Conservation (phyloP, 352 stramenopile species). For the Phytophthora nicotianae region DNA sequence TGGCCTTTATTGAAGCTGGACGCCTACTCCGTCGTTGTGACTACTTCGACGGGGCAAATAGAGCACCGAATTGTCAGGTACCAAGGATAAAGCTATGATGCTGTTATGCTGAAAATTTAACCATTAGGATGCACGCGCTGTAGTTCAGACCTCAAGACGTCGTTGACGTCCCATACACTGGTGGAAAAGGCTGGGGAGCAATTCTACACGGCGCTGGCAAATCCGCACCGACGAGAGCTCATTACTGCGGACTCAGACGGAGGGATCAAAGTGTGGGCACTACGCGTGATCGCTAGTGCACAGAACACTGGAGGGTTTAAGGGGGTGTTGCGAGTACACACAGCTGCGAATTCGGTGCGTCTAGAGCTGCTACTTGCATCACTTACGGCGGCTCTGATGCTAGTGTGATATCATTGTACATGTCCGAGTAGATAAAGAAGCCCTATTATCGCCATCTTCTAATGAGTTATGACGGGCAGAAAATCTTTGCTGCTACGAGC, state of each 20-base stretch:
- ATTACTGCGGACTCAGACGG: conserved; percentile 58
- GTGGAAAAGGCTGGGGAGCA: conserved; percentile 26
- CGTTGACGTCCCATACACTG: conserved; percentile 37
- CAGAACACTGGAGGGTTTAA: conserved; percentile 41
- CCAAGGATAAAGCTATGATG: not conserved
- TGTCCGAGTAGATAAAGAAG: conserved; percentile 34
- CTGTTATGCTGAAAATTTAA: not conserved
- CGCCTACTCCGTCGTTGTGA: conserved; percentile 45
- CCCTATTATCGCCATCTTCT: conserved; percentile 41
- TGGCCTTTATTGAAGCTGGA: conserved; percentile 38
- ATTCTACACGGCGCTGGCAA: conserved; percentile 44
- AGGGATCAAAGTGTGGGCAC: conserved; percentile 58
- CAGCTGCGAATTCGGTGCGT: conserved; percentile 37
- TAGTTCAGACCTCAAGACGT: conserved; percentile 51
- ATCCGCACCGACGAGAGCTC: conserved; percentile 48
- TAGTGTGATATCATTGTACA: not conserved
- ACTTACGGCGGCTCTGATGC: not conserved
- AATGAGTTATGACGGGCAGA: conserved; percentile 38
- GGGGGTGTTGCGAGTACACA: conserved; percentile 59
- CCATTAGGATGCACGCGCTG: not conserved
- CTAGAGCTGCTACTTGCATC: not conserved
- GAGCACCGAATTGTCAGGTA: conserved; percentile 57
- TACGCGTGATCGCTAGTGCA: conserved; percentile 33
- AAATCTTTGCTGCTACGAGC: conserved; percentile 40
- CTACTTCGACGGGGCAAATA: conserved; percentile 29